Evolutionary conservation across 164 flowering plant species (phyloP), one percentile per base, ranked within the genome.

Genomic region (Umbilicus rupestris): DNA sequence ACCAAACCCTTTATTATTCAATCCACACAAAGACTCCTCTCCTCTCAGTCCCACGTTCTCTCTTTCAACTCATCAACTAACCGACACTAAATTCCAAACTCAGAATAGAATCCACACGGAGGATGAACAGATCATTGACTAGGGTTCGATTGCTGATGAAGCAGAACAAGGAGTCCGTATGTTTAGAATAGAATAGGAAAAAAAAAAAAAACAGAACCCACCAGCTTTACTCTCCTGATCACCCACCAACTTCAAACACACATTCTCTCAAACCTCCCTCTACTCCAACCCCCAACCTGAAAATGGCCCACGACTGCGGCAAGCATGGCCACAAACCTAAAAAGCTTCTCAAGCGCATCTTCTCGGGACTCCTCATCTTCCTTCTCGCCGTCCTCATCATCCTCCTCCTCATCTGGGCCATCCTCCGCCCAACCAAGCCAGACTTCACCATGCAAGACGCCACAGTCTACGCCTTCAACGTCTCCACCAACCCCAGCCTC

Each of bases 391-490:
- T 73, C 66, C 83, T 84, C 31, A 14, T 84, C 70, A 62, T 70
- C 28, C 39, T 86, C 73, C 79, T 86, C 68, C 42, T 86, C 16
- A 62, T 76, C 3, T 81, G 88, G 88, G 82, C 83, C 24, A 72
- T 83, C 60, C 81, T 86, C 41, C 83, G 64, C 37, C 88, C 87
- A 19, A 35, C 68, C 2, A 82, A 84, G 58, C 97, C 97, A 0
- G 46, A 39, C 0, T 89, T 91, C 79, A 65, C 77, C 63, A 82
- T 91, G 71, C 86, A 85, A 74, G 93, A 90, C 78, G 87, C 80
- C 75, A 88, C 97, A 33, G 82, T 88, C 65, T 85, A 77, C 82
- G 76, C 73, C 73, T 82, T 90, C 84, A 88, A 83, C 86, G 68
- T 80, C 71, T 66, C 70, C 11, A 26, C 96, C 7, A 15, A 72